Base-by-base conservation (phyloP, 306 rosid species). In the Rosa lucieae region DNA sequence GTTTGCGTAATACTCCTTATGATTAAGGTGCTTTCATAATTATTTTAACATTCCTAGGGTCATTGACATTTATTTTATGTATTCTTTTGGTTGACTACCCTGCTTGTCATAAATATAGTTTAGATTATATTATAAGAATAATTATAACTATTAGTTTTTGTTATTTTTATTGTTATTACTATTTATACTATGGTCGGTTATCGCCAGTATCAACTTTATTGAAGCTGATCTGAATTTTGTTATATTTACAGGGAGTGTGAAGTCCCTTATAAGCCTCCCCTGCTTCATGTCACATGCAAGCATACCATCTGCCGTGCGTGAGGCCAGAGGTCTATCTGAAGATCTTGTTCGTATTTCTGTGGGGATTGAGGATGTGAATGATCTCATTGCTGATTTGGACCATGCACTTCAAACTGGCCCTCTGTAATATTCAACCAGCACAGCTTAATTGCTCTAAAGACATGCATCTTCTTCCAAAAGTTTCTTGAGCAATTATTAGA, bases 251-350 rank as follows among this genome's bases (percentile, higher is more conserved):
- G 97, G 97, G 78, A 92, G 97, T 78, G 97, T 92, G 40, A 89
- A 95, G 90, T 95, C 99, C 75, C 93, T 95, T 7, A 92, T 92
- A 70, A 91, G 97, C 89, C 53, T 94, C 88, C 97, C 97, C 5
- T 89, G 91, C 82, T 88, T 91, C 75, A 91, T 89, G 97, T 88
- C 97, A 46, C 98, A 90, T 83, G 98, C 98, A 69, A 87, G 92
- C 85, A 92, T 94, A 82, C 94, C 97, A 37, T 84, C 93, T 40
- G 80, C 88, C 51, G 90, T 90, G 75, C 97, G 96, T 0, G 93
- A 92, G 75, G 89, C 92, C 72, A 86, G 97, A 79, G 97, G 98
- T 74, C 81, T 94, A 79, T 90, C 96, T 0, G 94, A 94, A 89
- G 97, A 92, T 88, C 93, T 91, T 52, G 81, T 91, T 20, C 90